Base-by-base conservation (phyloP, 2,329 filamentous ascomycete species). In the Calonectria henricotiae region DNA sequence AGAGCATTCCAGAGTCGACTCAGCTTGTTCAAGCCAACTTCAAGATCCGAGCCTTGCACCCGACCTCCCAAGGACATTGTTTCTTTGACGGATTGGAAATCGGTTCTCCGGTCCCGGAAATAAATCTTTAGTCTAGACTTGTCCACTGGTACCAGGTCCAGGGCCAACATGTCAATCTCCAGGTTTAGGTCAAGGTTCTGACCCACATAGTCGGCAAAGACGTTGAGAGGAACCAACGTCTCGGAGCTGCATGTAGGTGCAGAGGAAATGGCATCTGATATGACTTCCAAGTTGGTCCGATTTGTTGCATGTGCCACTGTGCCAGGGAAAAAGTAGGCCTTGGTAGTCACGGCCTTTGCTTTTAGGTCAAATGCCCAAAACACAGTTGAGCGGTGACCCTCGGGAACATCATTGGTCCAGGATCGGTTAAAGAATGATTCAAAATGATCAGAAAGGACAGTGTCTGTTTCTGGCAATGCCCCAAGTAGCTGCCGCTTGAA, bases 341-440 rank as follows among this genome's bases (percentile, higher is more conserved):
- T 58, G 51, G 51, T 39, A 4, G 51, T 58, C 51, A 58, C 37
- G 5, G 51, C 51, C 1, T 58, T 58, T 39, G 39, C 51, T 25
- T 58, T 58, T 12, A 58, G 20, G 7, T 58, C 51, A 25, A 58
- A 58, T 17, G 51, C 51, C 51, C 51, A 58, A 25, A 58, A 58
- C 12, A 58, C 51, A 5, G 51, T 58, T 2, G 51, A 58, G 2
- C 35, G 51, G 20, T 58, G 51, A 4, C 51, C 51, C 37, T 58
- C 51, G 12, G 51, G 51, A 2, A n/a, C 35, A 39, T 58, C 35
- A 5, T 15, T 58, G 12, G n/a, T 39, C 51, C 51, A 58, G 1
- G 32, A 39, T 12, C 11, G 32, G 51, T 35, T 58, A 30, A 58
- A 58, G 12, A 12, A 39, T 7, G n/a, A 23, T 25, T 58, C 51